Evolutionary conservation across 1,139 yeast species (phyloP), one percentile per base, ranked within the genome.

Genomic region (Taphrina populina): DNA sequence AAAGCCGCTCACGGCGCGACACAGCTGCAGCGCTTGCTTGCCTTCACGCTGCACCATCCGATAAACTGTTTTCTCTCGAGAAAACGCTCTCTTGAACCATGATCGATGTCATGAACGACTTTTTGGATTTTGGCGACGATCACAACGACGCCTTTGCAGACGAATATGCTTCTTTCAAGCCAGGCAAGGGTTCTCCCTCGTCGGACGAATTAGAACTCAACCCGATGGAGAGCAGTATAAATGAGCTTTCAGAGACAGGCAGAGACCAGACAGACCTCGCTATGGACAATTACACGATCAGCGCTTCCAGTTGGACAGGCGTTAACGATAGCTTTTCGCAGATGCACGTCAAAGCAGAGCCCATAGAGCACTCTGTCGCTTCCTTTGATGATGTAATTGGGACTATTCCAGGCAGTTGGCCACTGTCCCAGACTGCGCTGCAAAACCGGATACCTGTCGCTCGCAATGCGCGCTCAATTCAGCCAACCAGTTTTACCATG

Each of bases 361-460:
- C 15, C 4, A 15, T n/a, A 6, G 41, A 47, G n/a, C 17, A 13
- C 13, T 27, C 20, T 4, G 30, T 26, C 2, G 23, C 27, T 21
- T 19, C 23, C n/a, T 20, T 36, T 30, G 35, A 27, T 11, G 46
- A 30, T 21, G 39, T 35, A n/a, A 33, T 40, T 7, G n/a, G n/a
- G n/a, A 43, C 47, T 19, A 29, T 49, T n/a, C 54, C 54, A 4
- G 46, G 54, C 23, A 49, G 54, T 32, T 49, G 54, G 54, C 54
- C 54, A 13, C 21, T 46, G 6, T 39, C 34, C 10, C 29, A n/a
- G 21, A 15, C 36, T 8, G 47, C 36, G 37, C 29, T 43, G 35
- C 29, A 21, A 37, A 43, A 29, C 17, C 47, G 11, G 34, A 20
- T 26, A 8, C 32, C 35, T 13, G 33, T 19, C n/a, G 13, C 15